These are phyloP conservation scores for Camellia granthamiana DNA, from an alignment of 148 eudicot species.

Conservation along the genomic window DNA sequence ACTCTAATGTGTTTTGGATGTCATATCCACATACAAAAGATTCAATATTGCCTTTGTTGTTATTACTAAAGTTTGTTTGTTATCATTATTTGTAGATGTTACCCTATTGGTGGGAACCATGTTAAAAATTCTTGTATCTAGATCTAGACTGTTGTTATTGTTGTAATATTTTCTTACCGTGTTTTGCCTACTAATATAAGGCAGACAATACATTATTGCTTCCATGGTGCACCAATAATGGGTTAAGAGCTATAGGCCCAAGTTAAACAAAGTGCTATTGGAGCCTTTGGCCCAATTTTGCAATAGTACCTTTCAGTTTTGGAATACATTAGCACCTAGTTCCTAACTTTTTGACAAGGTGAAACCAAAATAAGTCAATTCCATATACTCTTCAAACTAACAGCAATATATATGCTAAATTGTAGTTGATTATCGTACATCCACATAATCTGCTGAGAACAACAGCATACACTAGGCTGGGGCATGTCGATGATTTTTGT, in stretches of 20 bases:
- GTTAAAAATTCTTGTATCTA: background rate
- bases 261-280: background rate
- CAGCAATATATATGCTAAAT: background rate
- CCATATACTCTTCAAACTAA: background rate
- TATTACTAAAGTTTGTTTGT: too few species aligned
- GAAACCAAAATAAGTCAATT: background rate
- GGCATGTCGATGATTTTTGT: background rate
- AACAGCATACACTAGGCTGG: background rate
- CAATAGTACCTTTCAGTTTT: background rate
- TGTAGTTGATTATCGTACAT: background rate
- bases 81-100: too few species aligned
- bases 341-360: background rate
- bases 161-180: background rate
- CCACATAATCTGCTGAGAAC: background rate
- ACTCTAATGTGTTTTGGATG: too few species aligned
- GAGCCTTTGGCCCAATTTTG: background rate
- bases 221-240: background rate
- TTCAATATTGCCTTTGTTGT: too few species aligned
- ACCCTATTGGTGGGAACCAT: too few species aligned
- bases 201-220: background rate
- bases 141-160: background rate
- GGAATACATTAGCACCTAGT: background rate
- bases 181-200: background rate
- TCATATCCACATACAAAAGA: too few species aligned
- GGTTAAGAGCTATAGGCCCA: background rate